Evolutionary conservation across 805 yeast species (phyloP), one percentile per base, ranked within the genome.

Genomic region (Candida chauliodis): DNA sequence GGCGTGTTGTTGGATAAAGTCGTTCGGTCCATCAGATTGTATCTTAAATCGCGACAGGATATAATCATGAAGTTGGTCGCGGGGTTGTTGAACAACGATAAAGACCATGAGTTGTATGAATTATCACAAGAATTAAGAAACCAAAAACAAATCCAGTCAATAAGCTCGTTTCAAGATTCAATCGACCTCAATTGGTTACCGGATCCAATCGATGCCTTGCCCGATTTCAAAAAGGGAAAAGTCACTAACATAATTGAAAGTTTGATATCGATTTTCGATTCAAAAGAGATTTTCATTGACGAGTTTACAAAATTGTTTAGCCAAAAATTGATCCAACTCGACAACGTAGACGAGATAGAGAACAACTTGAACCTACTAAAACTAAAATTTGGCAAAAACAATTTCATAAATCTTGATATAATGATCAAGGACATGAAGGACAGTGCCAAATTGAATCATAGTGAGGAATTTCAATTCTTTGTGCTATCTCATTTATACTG

Each of bases 181-280:
- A 47, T 64, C 8, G 79, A 75, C 46, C 51, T 78, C 2, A 64
- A 73, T 33, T 87, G 96, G 96, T 56, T 58, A 7, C 96, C 96
- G 0, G 95, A 86, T 48, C 96, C 96, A 0, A 73, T 85, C 11
- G 96, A 88, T 61, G 95, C 96, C 0, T 73, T 89, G n/a, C 86
- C 90, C 0, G 95, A 87, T 56, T 88, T 84, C 61, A 73, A 76
- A 31, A 76, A 77, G 43, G 73, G 71, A 8, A 69, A 72, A 31
- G 78, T 74, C 16, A 73, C 76, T 29, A 95, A 86, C 51, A 73
- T 81, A 4, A 78, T 88, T 16, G 88, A 80, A 45, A 76, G 87
- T 0, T 63, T 88, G 22, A 69, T 84, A 2, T 78, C 90, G 1
- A 75, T 88, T 1, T 84, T 79, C 58, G 91, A 85, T 34, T 72